Evolutionary conservation across 148 eudicot species (phyloP).

Genomic region (Nyssa sinensis): DNA sequence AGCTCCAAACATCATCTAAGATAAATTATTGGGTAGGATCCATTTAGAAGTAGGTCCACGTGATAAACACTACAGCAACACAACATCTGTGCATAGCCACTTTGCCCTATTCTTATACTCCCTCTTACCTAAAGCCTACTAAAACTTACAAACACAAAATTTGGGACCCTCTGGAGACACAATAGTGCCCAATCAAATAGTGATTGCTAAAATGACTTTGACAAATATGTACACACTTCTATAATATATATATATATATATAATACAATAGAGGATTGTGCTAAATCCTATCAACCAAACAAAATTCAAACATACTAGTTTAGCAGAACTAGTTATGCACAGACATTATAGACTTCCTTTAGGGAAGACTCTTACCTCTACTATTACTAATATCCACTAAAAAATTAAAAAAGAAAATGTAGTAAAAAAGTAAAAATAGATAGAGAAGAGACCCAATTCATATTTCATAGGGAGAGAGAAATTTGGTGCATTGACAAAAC

Average conservation of each 20-base stretch:
- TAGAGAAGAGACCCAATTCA: background rate
- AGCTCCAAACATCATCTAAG: background rate
- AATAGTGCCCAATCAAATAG: background rate
- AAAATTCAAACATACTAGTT: background rate
- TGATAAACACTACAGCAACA: background rate
- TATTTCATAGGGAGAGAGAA: slow-evolving; percentile 12
- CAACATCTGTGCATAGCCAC: background rate
- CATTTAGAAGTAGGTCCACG: background rate
- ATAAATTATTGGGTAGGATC: background rate
- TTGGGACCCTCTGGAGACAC: background rate
- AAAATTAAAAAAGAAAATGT: background rate
- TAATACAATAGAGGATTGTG: background rate
- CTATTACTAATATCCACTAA: slow-evolving; percentile 5
- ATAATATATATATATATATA: background rate
- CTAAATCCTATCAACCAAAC: slow-evolving; percentile 1
- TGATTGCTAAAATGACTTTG: background rate
- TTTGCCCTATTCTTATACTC: background rate
- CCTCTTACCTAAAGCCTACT: background rate
- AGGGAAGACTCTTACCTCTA: background rate
- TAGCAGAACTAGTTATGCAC: background rate
- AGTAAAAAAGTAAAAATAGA: background rate
- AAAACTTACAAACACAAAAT: background rate
- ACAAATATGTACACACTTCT: background rate
- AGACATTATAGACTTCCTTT: background rate
- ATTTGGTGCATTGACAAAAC: slow-evolving; percentile 21